Percentiles rank a stretch among this genome's conserved stretches.
Evolutionary conservation across 2,329 filamentous ascomycete species (phyloP).

Genomic region (Fulvia fulva): DNA sequence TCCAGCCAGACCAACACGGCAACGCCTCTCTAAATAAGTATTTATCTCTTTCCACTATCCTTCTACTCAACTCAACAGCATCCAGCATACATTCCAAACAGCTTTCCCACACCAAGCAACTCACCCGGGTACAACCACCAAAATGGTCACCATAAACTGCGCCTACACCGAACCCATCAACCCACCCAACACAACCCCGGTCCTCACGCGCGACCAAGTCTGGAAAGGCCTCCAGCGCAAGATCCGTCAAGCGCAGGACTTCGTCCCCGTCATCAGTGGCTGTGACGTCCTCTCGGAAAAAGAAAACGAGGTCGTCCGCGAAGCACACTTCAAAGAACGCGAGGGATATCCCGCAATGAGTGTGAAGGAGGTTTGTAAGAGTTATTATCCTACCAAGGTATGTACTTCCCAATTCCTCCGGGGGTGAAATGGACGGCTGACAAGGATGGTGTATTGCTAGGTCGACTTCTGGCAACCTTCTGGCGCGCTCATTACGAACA

Average conservation of each 20-base stretch:
- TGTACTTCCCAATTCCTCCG: no score
- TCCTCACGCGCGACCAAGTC: constrained; percentile 36
- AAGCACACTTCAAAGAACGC: constrained; percentile 40
- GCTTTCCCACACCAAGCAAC: not conserved
- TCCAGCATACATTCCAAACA: no score
- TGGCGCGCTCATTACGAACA: constrained; percentile 44
- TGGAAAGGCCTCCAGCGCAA: constrained; percentile 47
- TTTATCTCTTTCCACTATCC: not conserved
- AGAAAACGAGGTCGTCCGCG: constrained; percentile 32
- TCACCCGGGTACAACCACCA: not conserved
- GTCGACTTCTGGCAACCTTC: constrained; percentile 45
- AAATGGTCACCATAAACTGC: constrained; percentile 31
- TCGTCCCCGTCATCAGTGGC: constrained; percentile 42
- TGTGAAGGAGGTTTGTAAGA: constrained; percentile 39
- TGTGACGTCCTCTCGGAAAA: constrained; percentile 41
- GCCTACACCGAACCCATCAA: constrained; percentile 46
- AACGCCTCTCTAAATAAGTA: no score
- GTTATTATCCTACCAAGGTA: constrained; percentile 41
- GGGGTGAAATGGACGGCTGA: no score
- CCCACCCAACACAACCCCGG: constrained; percentile 35
- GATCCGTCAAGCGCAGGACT: constrained; percentile 44
- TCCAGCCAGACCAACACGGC: no score
- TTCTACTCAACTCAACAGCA: not conserved
- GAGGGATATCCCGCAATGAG: constrained; percentile 24
- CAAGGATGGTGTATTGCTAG: no score